A percentile compares a stretch with the other conserved stretches of the same genome.
Evolutionary conservation across 257 asterid species (phyloP).

Genomic region (Perilla frutescens): DNA sequence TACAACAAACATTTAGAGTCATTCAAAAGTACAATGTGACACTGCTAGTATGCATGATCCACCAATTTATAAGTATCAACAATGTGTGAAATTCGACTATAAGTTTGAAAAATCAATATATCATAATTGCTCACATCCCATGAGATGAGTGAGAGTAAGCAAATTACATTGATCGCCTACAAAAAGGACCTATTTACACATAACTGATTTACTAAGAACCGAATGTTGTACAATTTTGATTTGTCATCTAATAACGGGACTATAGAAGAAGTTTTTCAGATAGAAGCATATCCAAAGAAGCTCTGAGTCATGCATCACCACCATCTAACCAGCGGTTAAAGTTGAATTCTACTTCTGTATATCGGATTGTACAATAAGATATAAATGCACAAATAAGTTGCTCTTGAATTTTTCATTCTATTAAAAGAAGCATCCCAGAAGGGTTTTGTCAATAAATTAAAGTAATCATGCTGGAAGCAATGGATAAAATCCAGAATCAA

Average conservation of each 20-base stretch:
- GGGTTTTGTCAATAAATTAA: neutral
- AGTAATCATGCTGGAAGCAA: neutral
- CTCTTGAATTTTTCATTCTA: neutral
- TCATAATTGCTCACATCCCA: conserved; percentile 11
- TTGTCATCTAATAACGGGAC: conserved; percentile 3
- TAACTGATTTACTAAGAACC: conserved; percentile 6
- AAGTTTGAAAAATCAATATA: conserved; percentile 11
- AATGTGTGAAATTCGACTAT: conserved; percentile 4
- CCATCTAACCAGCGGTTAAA: neutral
- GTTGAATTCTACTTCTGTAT: neutral
- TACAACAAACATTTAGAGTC: conserved; percentile 3
- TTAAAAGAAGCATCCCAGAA: neutral
- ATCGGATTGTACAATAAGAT: conserved; percentile 11
- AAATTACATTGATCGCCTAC: neutral
- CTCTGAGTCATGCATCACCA: conserved; percentile 22
- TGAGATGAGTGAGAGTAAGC: neutral
- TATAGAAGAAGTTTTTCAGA: conserved; percentile 1
- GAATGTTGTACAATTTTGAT: conserved; percentile 6
- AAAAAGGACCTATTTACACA: conserved; percentile 10
- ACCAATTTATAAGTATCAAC: neutral
- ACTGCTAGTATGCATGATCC: conserved; percentile 8
- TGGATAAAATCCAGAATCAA: neutral
- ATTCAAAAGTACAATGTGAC: conserved; percentile 7
- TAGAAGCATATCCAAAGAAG: conserved; percentile 4
- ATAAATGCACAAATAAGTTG: neutral